Percentiles rank a stretch among this genome's conserved stretches.
phyloP scores from a whole-genome alignment of 1,284 basidiomycete genomes.

The Cutaneotrichosporon sp. region DNA sequence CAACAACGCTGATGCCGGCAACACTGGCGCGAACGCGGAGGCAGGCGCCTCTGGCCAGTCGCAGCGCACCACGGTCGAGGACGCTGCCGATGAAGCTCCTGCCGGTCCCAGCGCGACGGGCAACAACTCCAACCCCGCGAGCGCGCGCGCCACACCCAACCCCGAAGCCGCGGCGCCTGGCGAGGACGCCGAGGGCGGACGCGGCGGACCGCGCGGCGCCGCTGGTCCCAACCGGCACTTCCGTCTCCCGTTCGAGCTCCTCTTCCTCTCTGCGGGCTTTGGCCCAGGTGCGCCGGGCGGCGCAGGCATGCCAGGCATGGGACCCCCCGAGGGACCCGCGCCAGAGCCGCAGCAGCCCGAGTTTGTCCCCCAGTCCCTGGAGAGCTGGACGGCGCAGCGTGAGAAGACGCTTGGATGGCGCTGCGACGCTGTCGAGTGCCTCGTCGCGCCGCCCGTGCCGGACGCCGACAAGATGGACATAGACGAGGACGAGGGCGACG shows the following conservation, averaged over 20 bases:
- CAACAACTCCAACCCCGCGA: no score
- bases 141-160: no score
- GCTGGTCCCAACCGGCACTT: background rate
- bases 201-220: background rate
- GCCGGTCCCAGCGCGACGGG: no score
- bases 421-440: slow-evolving; percentile 39
- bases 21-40: no score
- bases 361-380: slow-evolving; percentile 26
- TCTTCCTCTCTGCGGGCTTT: slow-evolving; percentile 5
- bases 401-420: slow-evolving; percentile 42
- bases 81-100: no score
- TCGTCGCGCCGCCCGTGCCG: slow-evolving; percentile 21
- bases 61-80: no score
- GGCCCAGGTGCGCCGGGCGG: background rate
- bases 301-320: background rate
- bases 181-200: background rate
- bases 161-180: no score
- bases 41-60: no score
- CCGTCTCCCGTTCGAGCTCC: slow-evolving; percentile 9
- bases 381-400: slow-evolving; percentile 33
- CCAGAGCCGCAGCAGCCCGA: background rate
- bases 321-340: background rate
- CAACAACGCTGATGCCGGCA: no score
- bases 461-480: slow-evolving; percentile 16
- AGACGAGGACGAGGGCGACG: slow-evolving; percentile 10